Base-by-base conservation (phyloP, 2,329 filamentous ascomycete species). In the Aspergillus sp. region DNA sequence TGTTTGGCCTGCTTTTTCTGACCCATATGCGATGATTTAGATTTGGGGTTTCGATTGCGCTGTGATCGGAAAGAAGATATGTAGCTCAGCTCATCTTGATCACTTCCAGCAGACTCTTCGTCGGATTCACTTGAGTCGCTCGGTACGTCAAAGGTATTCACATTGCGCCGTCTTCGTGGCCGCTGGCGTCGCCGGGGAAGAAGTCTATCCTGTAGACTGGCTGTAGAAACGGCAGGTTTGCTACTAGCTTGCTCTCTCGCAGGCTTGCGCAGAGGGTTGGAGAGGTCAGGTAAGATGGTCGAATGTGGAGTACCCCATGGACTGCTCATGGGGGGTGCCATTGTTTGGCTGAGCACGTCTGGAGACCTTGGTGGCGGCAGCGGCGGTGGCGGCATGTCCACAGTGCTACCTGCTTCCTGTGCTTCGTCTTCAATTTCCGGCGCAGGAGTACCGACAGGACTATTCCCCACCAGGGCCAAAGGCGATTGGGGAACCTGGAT, bases 321-420 rank as follows among this genome's bases (percentile, higher is more conserved):
- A 32, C 66, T 73, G 54, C 72, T 75, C 45, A 65, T 54, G 26
- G 73, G 73, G 11, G 69, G 67, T 24, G 65, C 69, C 60, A 73
- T 61, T 7, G 69, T 73, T 49, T 70, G 67, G 46, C 66, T 73
- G 38, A 67, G 54, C 36, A 30, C 26, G 26, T 30, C 26, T 30
- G 26, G 26, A 30, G 26, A 30, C 26, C 26, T 30, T 30, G 26
- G 26, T 30, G 8, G 26, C 10, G 26, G 26, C 26, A 11, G 26
- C 26, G 26, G 26, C 10, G 26, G 26, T 11, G 26, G 26, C 26
- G 26, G 26, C 26, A 60, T 51, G 46, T 65, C 64, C 5, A 58
- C 26, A 52, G 22, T 60, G 60, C 22, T 51, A 46, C 16, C 50
- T 36, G 11, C 47, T 49, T 19, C 44, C 55, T 13, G 47, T 22